Evolutionary conservation across 2,329 filamentous ascomycete species (phyloP).

Genomic region (Sclerotinia minor): DNA sequence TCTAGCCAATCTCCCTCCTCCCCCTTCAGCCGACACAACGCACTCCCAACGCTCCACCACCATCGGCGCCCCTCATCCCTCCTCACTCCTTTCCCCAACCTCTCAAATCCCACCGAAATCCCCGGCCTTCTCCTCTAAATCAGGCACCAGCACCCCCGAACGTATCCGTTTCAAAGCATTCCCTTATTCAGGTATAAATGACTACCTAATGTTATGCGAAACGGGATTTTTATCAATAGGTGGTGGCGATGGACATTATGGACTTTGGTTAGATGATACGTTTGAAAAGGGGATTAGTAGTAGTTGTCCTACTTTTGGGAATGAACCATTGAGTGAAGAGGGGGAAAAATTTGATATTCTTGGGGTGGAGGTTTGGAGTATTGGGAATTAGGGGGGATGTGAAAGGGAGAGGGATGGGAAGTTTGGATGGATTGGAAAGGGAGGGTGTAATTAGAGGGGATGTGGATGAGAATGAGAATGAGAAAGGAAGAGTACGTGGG

Average conservation of each 20-base stretch:
- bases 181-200: slow-evolving; percentile 91
- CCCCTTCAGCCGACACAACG: slow-evolving; percentile 66
- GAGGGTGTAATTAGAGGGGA: too few species aligned
- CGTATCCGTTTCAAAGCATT: slow-evolving; percentile 95
- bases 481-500: background rate
- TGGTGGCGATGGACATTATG: slow-evolving; percentile 85
- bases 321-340: slow-evolving; percentile 89
- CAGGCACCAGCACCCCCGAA: slow-evolving; percentile 59
- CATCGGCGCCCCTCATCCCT: slow-evolving; percentile 41
- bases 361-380: slow-evolving; percentile 90
- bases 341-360: slow-evolving; percentile 89
- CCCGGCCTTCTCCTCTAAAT: slow-evolving; percentile 30
- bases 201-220: slow-evolving; percentile 95
- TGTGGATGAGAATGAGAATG: background rate
- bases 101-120: slow-evolving; percentile 33
- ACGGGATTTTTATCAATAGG: slow-evolving; percentile 81
- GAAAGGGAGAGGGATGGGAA: too few species aligned
- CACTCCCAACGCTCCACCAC: slow-evolving; percentile 63
- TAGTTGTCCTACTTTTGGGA: slow-evolving; percentile 87
- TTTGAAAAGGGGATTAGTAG: slow-evolving; percentile 83
- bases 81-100: slow-evolving; percentile 27
- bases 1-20: slow-evolving; percentile 57
- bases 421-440: too few species aligned
- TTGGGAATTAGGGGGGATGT: slow-evolving; percentile 54
- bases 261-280: slow-evolving; percentile 86